phyloP scores from a whole-genome alignment of 2,329 filamentous ascomycete species.

The Plectosphaerella sp. region DNA sequence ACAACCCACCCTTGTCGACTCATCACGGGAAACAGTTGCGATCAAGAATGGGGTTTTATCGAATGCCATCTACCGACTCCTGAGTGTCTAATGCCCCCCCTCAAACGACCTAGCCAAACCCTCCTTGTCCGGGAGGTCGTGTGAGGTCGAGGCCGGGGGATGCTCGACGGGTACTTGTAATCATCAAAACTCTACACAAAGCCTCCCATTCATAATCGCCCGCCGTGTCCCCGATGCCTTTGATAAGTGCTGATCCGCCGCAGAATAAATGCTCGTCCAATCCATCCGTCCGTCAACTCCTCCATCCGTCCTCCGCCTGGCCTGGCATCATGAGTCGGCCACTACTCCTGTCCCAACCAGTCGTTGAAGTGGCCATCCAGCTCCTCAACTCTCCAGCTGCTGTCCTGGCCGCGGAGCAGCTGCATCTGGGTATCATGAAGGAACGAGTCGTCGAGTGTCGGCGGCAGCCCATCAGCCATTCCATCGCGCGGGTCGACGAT shows the following conservation, averaged over 20 bases:
- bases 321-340: background rate
- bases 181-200: background rate
- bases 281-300: background rate
- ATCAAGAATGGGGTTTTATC: background rate
- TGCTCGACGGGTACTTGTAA: background rate
- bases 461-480: slow-evolving; percentile 10
- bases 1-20: too few species aligned
- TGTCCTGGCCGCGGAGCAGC: slow-evolving; percentile 22
- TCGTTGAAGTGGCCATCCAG: slow-evolving; percentile 25
- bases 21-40: too few species aligned
- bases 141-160: background rate
- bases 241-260: background rate
- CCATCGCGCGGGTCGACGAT: slow-evolving; percentile 10
- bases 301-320: background rate
- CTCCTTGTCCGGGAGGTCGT: background rate
- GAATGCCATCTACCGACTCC: background rate
- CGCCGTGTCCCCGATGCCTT: background rate
- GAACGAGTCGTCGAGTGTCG: slow-evolving; percentile 13
- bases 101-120: background rate
- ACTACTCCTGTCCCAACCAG: slow-evolving; percentile 25
- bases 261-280: background rate
- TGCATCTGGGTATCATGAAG: slow-evolving; percentile 15
- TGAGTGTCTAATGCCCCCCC: background rate
- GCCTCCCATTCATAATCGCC: background rate
- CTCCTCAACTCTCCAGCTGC: slow-evolving; percentile 29